Base-by-base conservation (phyloP, 371 early-diverging fungal species). In the Quaeritorhiza haematococci region DNA sequence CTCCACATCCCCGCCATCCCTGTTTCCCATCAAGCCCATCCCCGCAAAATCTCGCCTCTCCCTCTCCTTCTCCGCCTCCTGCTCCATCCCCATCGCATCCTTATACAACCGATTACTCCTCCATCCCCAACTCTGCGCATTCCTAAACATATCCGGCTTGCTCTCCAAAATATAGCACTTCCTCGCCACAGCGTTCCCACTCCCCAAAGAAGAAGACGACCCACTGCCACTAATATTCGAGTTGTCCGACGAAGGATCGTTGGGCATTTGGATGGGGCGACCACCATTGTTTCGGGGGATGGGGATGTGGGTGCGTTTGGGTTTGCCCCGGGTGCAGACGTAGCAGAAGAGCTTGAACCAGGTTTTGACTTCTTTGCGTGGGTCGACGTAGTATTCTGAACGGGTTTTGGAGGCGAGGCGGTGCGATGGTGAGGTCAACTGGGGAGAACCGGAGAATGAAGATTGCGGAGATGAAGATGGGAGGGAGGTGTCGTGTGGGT, bases 111-210 rank as follows among this genome's bases (percentile, higher is more conserved):
- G 69, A 33, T 50, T 54, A 17, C 50, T 54, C 34, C 69, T 50
- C 67, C 69, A 72, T 15, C 72, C 72, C 72, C 72, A 72, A 6
- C 44, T 42, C 46, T 72, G 72, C n/a, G 58, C 51, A 7, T 49
- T 34, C 33, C 53, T 55, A 51, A 72, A 72, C 42, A 46, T n/a
- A 52, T 72, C 72, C 33, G 72, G 72, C 48, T 69, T 68, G 53
- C 61, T 61, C 49, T 72, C 72, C 17, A 72, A 49, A n/a, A 69
- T 29, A 41, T 48, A 67, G 42, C 62, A 68, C 38, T 43, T 8
- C 27, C 34, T 28, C 1, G 61, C n/a, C n/a, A n/a, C 17, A 38
- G 17, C 21, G 41, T 38, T 38, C 41, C 17, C n/a, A n/a, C n/a
- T n/a, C n/a, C n/a, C n/a, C n/a, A n/a, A n/a, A n/a, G n/a, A n/a